Conservation (phyloP, 805 yeast species). For the Wickerhamiella azymoides region DNA sequence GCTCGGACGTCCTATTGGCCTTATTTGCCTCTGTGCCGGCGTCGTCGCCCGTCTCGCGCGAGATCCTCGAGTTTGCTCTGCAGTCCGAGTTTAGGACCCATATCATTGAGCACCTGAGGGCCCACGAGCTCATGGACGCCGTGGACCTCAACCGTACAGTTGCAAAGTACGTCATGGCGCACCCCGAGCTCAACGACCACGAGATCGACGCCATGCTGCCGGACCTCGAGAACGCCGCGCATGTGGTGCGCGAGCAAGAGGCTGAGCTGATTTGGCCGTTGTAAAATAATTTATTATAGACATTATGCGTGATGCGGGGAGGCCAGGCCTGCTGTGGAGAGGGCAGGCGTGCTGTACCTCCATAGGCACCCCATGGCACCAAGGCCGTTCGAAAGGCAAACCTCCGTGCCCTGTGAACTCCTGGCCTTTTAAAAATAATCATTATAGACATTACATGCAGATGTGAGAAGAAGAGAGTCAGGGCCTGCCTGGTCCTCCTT, state of each 20-base stretch:
- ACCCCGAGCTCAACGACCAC: conserved; percentile 1
- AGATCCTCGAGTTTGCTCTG: conserved; percentile 13
- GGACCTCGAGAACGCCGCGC: conserved; percentile 6
- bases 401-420: no score
- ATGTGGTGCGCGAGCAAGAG: background rate
- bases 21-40: conserved; percentile 13
- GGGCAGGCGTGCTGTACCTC: no score
- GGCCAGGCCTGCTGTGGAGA: no score
- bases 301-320: background rate
- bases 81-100: conserved; percentile 6
- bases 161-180: conserved; percentile 6
- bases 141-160: conserved; percentile 9
- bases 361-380: no score
- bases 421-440: no score
- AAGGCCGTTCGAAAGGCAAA: no score
- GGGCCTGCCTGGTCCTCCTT: no score
- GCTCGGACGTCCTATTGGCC: conserved; percentile 13
- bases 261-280: conserved; percentile 12
- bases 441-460: no score
- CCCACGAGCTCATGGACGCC: conserved; percentile 5
- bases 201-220: conserved; percentile 11
- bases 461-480: no score
- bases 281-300: conserved; percentile 3
- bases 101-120: conserved; percentile 2
- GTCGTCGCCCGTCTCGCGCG: conserved; percentile 13